Conservation (phyloP, 1,284 basidiomycete genomes). For the Vanrija sp. region DNA sequence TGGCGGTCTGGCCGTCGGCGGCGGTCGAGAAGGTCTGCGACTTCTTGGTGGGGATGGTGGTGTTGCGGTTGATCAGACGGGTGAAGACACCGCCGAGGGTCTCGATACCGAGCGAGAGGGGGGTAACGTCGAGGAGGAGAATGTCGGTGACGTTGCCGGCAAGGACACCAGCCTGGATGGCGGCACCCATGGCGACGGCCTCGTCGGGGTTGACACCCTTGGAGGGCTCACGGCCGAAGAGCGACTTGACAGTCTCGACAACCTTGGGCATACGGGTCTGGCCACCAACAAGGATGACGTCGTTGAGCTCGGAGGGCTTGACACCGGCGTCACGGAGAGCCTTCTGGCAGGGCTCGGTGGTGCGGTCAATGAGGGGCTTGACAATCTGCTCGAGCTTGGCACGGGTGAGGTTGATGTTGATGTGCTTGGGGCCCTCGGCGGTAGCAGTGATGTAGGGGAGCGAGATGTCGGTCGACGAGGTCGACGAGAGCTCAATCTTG, state of each 20-base stretch:
- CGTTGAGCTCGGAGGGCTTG: conserved; percentile 87
- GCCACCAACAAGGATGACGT: conserved; percentile 96
- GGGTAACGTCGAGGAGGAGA: conserved; percentile 91
- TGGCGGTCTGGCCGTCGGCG: conserved; percentile 90
- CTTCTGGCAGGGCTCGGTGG: conserved; percentile 97
- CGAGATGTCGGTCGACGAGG: conserved; percentile 91
- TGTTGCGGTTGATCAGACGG: conserved; percentile 85
- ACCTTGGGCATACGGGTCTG: conserved; percentile 98
- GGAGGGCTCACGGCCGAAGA: conserved; percentile 91
- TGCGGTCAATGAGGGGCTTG: conserved; percentile 76
- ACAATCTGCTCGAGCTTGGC: conserved; percentile 88
- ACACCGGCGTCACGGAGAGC: conserved; percentile 86
- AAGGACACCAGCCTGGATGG: conserved; percentile 92
- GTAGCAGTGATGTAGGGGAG: conserved; percentile 96
- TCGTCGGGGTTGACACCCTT: conserved; percentile 99
- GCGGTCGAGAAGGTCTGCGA: conserved; percentile 98
- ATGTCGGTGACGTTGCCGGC: conserved; percentile 96
- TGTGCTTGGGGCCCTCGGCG: conserved; percentile 90
- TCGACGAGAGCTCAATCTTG: conserved; percentile 95
- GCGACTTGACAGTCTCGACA: conserved; percentile 81
- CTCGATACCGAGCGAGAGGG: conserved; percentile 69
- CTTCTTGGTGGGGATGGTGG: conserved; percentile 99
- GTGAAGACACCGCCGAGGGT: conserved; percentile 99
- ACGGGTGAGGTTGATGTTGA: conserved; percentile 84
- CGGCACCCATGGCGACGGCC: conserved; percentile 87